Evolutionary conservation across 192 early-diverging fungal genomes (phyloP), one percentile per base, ranked within the genome.

Genomic region (Haplosporangium gracile): DNA sequence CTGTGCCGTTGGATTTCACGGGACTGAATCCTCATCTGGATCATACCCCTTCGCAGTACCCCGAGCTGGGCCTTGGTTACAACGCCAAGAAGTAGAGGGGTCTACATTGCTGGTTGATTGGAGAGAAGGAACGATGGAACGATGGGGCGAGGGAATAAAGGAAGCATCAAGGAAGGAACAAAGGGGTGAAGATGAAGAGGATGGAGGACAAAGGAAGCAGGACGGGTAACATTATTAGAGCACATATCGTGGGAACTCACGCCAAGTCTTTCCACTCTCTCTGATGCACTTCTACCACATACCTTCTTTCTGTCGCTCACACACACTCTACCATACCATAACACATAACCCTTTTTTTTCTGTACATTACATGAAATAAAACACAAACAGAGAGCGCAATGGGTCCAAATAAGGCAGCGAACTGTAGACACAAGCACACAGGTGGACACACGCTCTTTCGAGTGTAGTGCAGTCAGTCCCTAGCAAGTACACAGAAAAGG

Each of bases 1-100:
- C 92, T 20, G 75, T 90, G 15, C 93, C 93, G 0, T 71, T 95
- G 68, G 88, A 92, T 74, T 76, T 89, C 16, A 79, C 86, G 10
- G 69, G 40, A 10, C 70, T 94, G 49, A 20, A 24, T 1, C 63
- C 53, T 3, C 32, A 77, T 29, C 47, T 89, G 26, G 90, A 90
- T 43, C 47, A 91, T 24, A 78, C 77, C 40, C 94, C 94, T 16
- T 65, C 70, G 11, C 94, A 95, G 77, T 95, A 94, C 70, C 93
- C 93, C 22, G 91, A 95, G 69, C 79, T 94, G 5, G 87, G 88
- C 10, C 71, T 94, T n/a, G 94, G 94, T 22, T 94, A 95, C 79
- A 90, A 88, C 36, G 85, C 89, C 40, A 65, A 68, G 71, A 26
- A 43, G 16, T 65, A 38, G 57, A 26, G 7, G 40, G 24, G 9